phyloP scores from a whole-genome alignment of 2,329 filamentous ascomycete genomes.

The Nemania sp. region DNA sequence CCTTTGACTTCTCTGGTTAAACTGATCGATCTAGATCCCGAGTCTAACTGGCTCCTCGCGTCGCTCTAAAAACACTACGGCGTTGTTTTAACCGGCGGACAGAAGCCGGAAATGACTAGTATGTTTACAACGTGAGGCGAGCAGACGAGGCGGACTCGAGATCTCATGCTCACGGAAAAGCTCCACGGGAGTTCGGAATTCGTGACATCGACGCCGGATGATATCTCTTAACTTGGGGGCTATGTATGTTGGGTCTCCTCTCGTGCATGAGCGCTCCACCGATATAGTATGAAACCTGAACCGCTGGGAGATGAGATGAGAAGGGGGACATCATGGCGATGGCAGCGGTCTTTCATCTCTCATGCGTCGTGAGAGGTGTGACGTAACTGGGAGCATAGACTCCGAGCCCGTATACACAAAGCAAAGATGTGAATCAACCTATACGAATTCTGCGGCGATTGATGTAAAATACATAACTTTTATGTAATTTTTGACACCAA shows the following conservation, averaged over 20 bases:
- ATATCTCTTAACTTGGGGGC: not conserved
- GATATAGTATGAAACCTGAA: not conserved
- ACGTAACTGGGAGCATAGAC: not conserved
- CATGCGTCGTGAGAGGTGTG: not conserved
- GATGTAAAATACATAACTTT: too few relatives aligned
- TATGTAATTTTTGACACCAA: too few relatives aligned
- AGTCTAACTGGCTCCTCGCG: not conserved
- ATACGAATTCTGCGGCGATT: too few relatives aligned
- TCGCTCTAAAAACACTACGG: not conserved
- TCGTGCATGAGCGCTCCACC: conserved; percentile 1
- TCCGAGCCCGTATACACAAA: not conserved
- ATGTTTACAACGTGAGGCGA: not conserved
- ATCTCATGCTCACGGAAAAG: conserved; percentile 5
- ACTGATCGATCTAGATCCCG: not conserved
- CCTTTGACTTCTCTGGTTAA: not conserved
- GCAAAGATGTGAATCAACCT: not conserved
- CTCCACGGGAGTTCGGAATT: conserved; percentile 21
- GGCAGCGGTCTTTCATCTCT: not conserved
- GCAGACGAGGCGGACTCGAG: conserved; percentile 8
- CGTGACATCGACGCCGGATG: not conserved
- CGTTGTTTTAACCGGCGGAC: not conserved
- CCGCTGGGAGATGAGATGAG: not conserved
- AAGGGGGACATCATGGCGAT: not conserved
- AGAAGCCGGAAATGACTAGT: not conserved
- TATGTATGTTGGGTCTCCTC: not conserved